A percentile compares a stretch with the other conserved stretches of the same genome.
These are phyloP conservation scores for Coemansia sp. DNA, from an alignment of 371 early-diverging fungal species.

Conservation along the genomic window DNA sequence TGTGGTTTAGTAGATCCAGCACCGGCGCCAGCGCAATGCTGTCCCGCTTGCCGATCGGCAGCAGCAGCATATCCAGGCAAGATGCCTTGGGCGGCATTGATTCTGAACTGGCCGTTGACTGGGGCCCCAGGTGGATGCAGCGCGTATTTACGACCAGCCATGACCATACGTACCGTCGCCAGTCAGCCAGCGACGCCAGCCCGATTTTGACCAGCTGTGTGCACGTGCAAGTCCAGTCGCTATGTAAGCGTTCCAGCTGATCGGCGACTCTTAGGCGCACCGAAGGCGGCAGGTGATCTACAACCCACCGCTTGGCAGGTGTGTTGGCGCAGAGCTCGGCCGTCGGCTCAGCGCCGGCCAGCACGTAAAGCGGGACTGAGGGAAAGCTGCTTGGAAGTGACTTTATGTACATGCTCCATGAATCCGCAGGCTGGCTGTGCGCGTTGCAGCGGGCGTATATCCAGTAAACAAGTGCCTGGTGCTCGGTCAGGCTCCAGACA, in stretches of 20 bases:
- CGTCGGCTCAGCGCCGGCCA: slow-evolving; percentile 19
- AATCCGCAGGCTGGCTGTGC: neutral
- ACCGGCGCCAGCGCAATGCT: slow-evolving; percentile 53
- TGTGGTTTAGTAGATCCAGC: slow-evolving; percentile 57
- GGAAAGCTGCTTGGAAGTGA: slow-evolving; percentile 31
- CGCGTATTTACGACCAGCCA: slow-evolving; percentile 50
- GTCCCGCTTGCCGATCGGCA: slow-evolving; percentile 11
- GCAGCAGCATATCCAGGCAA: neutral
- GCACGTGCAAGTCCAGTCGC: slow-evolving; percentile 27
- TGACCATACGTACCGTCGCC: slow-evolving; percentile 40
- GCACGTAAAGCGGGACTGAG: slow-evolving; percentile 31
- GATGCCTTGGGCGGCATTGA: neutral
- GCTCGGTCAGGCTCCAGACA: slow-evolving; percentile 21
- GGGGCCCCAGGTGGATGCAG: slow-evolving; percentile 43
- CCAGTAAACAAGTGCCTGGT: slow-evolving; percentile 39
- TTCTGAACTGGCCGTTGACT: neutral
- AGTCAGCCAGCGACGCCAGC: neutral
- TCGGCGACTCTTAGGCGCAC: slow-evolving; percentile 12
- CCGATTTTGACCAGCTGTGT: neutral
- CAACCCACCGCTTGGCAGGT: slow-evolving; percentile 13
- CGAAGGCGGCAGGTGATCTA: slow-evolving; percentile 17
- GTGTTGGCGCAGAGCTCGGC: neutral
- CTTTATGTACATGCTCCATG: slow-evolving; percentile 22
- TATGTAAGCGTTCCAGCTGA: slow-evolving; percentile 21
- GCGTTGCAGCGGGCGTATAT: slow-evolving; percentile 11